Conservation (phyloP, 495 filamentous ascomycete genomes). For the Aspergillus kassunensis region DNA sequence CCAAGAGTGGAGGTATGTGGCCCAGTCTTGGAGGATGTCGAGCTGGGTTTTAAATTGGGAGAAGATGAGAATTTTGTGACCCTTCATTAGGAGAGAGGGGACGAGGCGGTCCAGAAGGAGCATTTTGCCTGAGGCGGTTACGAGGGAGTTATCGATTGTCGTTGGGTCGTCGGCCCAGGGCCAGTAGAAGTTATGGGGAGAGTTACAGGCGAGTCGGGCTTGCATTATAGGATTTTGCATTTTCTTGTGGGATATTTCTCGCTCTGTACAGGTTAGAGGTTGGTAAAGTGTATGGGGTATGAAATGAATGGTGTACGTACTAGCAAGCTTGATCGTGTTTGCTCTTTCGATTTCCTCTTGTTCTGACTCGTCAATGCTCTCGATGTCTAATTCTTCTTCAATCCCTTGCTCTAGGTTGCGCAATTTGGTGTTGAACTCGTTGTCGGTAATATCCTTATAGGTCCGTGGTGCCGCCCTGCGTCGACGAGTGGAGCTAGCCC, state of each 20-base stretch:
- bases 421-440: constrained; percentile 67
- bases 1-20: constrained; percentile 65
- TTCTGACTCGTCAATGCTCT: constrained; percentile 43
- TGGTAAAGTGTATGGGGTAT: not conserved
- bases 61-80: constrained; percentile 93
- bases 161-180: constrained; percentile 62
- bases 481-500: constrained; percentile 41
- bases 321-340: constrained; percentile 74
- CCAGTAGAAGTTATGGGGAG: constrained; percentile 94
- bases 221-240: constrained; percentile 94
- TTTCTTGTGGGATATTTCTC: constrained; percentile 86
- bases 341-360: constrained; percentile 64
- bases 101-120: constrained; percentile 84
- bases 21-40: constrained; percentile 87
- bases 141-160: constrained; percentile 67
- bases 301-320: constrained; percentile 38
- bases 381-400: constrained; percentile 50
- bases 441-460: constrained; percentile 74
- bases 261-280: constrained; percentile 42
- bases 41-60: constrained; percentile 94
- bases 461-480: constrained; percentile 47
- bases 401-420: constrained; percentile 53
- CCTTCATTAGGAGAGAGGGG: constrained; percentile 65
- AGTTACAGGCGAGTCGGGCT: constrained; percentile 87
- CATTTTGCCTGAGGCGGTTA: constrained; percentile 92